Conservation (phyloP, 371 early-diverging fungal genomes). For the Apophysomyces trapeziformis region DNA sequence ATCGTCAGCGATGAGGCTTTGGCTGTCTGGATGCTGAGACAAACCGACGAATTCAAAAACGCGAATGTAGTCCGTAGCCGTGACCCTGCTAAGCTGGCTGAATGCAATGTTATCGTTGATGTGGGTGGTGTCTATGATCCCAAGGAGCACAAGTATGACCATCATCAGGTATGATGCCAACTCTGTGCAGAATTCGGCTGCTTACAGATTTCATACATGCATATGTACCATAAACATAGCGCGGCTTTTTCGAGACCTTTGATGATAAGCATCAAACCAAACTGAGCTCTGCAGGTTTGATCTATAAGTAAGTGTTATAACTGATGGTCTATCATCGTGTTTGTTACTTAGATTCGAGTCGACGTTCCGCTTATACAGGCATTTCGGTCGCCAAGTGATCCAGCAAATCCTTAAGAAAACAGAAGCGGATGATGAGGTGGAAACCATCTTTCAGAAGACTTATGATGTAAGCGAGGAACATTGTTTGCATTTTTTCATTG, state of each 20-base stretch:
- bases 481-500: neutral
- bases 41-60: slow-evolving; percentile 69
- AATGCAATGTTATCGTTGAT: slow-evolving; percentile 94
- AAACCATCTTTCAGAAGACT: slow-evolving; percentile 75
- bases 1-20: slow-evolving; percentile 87
- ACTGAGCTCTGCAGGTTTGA: slow-evolving; percentile 90
- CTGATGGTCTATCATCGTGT: slow-evolving; percentile 13
- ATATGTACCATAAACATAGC: slow-evolving; percentile 33
- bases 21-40: slow-evolving; percentile 87
- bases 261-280: slow-evolving; percentile 78
- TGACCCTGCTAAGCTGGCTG: slow-evolving; percentile 78
- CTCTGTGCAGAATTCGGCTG: too few relatives aligned
- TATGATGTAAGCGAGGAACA: slow-evolving; percentile 63
- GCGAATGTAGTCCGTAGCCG: slow-evolving; percentile 87
- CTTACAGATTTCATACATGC: too few relatives aligned
- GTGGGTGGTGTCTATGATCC: slow-evolving; percentile 97
- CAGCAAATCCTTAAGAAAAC: slow-evolving; percentile 58
- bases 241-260: slow-evolving; percentile 92
- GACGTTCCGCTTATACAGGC: slow-evolving; percentile 49
- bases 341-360: neutral
- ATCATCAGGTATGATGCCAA: slow-evolving; percentile 79
- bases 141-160: slow-evolving; percentile 84
- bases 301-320: slow-evolving; percentile 70
- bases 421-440: slow-evolving; percentile 58
- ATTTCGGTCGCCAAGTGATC: slow-evolving; percentile 87